Evolutionary conservation across 2,329 filamentous ascomycete species (phyloP).

Genomic region (Tolypocladium album): DNA sequence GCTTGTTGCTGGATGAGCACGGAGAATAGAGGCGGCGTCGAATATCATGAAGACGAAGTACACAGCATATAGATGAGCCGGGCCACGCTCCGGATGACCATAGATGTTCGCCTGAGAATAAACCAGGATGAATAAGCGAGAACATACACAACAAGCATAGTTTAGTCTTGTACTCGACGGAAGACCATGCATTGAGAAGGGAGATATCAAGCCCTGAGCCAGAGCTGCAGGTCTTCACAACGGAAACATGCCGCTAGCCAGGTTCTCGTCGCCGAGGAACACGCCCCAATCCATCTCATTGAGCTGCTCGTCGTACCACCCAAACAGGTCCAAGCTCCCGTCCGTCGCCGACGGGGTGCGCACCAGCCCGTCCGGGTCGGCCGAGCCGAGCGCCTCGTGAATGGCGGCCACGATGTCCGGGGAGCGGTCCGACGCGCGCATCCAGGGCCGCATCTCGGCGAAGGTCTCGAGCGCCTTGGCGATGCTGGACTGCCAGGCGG

Average conservation of each 20-base stretch:
- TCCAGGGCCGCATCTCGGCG: slow-evolving; percentile 16
- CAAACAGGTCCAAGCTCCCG: slow-evolving; percentile 13
- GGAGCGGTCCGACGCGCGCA: slow-evolving; percentile 14
- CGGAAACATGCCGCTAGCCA: slow-evolving; percentile 5
- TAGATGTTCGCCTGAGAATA: neutral
- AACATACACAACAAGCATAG: neutral
- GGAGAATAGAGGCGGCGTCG: neutral
- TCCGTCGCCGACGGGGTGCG: slow-evolving; percentile 13
- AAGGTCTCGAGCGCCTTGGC: slow-evolving; percentile 14
- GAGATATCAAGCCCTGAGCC: neutral
- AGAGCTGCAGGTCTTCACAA: neutral
- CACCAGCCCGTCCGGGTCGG: slow-evolving; percentile 8
- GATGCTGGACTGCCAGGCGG: slow-evolving; percentile 11
- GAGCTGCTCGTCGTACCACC: slow-evolving; percentile 17
- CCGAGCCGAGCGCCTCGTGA: slow-evolving; percentile 12
- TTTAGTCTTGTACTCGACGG: neutral
- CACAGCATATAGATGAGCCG: neutral
- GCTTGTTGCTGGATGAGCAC: slow-evolving; percentile 5
- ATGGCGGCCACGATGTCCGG: slow-evolving; percentile 15
- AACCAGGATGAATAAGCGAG: neutral
- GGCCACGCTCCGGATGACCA: neutral
- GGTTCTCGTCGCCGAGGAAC: slow-evolving; percentile 11
- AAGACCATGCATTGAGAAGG: neutral
- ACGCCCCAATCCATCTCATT: slow-evolving; percentile 15
- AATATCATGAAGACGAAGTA: neutral